A percentile compares a stretch with the other conserved stretches of the same genome.
phyloP scores from a whole-genome alignment of 441 rosid species.

The Gossypium schwendimanii region DNA sequence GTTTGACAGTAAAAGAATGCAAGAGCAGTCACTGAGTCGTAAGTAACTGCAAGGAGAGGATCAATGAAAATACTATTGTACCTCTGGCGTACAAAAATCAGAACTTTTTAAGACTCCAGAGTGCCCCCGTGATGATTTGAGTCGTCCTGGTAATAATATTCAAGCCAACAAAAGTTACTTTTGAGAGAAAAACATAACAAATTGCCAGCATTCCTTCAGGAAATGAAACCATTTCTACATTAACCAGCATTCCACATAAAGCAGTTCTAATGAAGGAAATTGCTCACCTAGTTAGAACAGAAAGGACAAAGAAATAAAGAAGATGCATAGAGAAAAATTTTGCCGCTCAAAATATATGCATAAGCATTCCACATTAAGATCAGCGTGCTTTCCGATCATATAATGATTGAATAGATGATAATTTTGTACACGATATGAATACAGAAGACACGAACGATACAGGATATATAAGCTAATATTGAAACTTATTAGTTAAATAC shows the following conservation, averaged over 20 bases:
- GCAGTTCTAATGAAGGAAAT: neutral
- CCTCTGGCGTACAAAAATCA: slow-evolving; percentile 89
- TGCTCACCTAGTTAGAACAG: neutral
- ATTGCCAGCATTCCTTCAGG: neutral
- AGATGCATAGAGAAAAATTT: slow-evolving; percentile 3
- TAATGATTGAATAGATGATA: neutral
- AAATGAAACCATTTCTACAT: neutral
- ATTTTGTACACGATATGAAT: neutral
- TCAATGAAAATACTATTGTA: slow-evolving; percentile 26
- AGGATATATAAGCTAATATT: neutral
- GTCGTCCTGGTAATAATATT: slow-evolving; percentile 37
- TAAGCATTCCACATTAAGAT: neutral
- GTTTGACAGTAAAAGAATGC: neutral
- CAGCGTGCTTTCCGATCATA: neutral
- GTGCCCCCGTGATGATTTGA: slow-evolving; percentile 42
- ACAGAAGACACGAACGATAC: neutral
- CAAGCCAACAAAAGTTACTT: slow-evolving; percentile 20
- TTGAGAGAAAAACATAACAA: slow-evolving; percentile 11
- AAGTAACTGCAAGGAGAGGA: slow-evolving; percentile 20
- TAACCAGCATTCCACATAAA: neutral
- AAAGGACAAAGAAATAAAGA: neutral
- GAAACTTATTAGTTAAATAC: neutral
- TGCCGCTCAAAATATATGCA: neutral
- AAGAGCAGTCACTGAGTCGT: neutral
- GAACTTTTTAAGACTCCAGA: slow-evolving; percentile 67